phyloP scores from a whole-genome alignment of 441 rosid species.

The Erodium trifolium region DNA sequence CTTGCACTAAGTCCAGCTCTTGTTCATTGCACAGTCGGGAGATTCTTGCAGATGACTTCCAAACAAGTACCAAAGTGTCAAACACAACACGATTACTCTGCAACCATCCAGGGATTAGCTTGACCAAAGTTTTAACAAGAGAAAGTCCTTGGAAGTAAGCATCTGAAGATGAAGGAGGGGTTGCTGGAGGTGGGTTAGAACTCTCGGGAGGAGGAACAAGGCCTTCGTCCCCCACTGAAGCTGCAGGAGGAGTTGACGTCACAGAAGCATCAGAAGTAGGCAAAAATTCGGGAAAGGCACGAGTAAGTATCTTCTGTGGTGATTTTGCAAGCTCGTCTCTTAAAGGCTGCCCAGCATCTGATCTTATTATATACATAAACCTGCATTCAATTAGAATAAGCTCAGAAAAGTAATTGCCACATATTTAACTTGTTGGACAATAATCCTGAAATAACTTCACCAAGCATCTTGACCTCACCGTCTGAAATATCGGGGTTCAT shows the following conservation, averaged over 20 bases:
- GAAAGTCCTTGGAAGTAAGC: conserved; percentile 95
- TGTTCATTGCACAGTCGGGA: conserved; percentile 88
- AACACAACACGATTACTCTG: conserved; percentile 75
- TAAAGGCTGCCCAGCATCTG: conserved; percentile 94
- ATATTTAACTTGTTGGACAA: conserved; percentile 9
- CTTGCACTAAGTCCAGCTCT: conserved; percentile 90
- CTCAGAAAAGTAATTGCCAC: background rate
- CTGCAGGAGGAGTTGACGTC: conserved; percentile 45
- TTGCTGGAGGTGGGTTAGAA: conserved; percentile 37
- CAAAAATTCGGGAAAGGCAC: conserved; percentile 71
- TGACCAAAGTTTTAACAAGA: conserved; percentile 81
- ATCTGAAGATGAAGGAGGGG: conserved; percentile 44
- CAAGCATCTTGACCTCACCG: conserved; percentile 47
- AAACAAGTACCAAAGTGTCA: conserved; percentile 74
- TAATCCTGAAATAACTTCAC: conserved; percentile 12
- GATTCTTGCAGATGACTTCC: conserved; percentile 89
- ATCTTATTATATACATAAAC: conserved; percentile 85
- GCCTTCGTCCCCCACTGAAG: conserved; percentile 44
- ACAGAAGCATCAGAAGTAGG: conserved; percentile 51
- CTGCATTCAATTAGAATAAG: conserved; percentile 36
- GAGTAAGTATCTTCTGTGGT: conserved; percentile 77
- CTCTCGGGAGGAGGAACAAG: conserved; percentile 36
- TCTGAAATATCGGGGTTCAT: conserved; percentile 85
- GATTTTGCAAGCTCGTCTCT: conserved; percentile 97
- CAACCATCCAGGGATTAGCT: conserved; percentile 86